phyloP scores from a whole-genome alignment of 192 early-diverging fungal species.

The Podila verticillata region DNA sequence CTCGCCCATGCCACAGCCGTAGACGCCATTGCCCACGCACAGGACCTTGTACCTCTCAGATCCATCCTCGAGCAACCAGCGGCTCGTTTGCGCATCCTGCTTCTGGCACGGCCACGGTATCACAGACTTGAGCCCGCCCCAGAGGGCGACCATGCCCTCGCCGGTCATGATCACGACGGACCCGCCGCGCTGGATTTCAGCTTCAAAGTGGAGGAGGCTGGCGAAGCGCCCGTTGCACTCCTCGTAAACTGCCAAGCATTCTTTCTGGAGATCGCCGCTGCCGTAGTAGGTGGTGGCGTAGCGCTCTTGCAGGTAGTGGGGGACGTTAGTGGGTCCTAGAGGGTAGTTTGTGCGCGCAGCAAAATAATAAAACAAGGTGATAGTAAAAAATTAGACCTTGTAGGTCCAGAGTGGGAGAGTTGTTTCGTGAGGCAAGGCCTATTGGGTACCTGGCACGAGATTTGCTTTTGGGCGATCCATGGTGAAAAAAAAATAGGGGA shows the following conservation, averaged over 20 bases:
- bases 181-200: conserved; percentile 5
- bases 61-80: background rate
- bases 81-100: background rate
- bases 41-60: conserved; percentile 19
- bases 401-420: background rate
- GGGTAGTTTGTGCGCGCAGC: background rate
- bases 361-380: background rate
- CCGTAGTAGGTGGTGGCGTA: conserved; percentile 34
- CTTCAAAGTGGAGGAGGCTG: conserved; percentile 7
- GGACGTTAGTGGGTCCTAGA: conserved; percentile 40
- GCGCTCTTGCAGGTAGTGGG: conserved; percentile 12
- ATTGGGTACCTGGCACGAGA: conserved; percentile 30
- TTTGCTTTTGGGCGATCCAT: conserved; percentile 18
- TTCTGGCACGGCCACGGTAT: conserved; percentile 33
- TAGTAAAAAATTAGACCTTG: background rate
- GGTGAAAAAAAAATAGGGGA: background rate
- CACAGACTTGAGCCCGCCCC: conserved; percentile 43
- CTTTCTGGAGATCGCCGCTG: conserved; percentile 34
- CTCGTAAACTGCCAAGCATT: conserved; percentile 12
- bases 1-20: conserved; percentile 33
- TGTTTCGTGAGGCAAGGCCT: background rate
- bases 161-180: conserved; percentile 40
- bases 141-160: conserved; percentile 41
- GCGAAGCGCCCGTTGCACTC: conserved; percentile 19
- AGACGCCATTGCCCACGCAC: conserved; percentile 40